phyloP scores from a whole-genome alignment of 176 grass and related monocot genomes.

The Microstegium vimineum region DNA sequence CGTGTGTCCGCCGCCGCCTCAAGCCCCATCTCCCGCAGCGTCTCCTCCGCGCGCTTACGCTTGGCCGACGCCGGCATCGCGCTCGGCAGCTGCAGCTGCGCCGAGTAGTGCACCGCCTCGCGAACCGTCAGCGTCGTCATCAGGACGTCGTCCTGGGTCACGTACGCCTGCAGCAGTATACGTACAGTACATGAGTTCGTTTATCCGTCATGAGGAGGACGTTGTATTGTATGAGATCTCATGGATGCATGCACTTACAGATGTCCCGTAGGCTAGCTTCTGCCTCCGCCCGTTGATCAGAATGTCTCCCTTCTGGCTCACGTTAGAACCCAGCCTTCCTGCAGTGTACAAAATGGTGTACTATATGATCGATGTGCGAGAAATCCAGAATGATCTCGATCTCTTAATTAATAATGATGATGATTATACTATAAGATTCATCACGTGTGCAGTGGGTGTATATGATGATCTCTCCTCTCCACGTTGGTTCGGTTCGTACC shows the following conservation, averaged over 20 bases:
- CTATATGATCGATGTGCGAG: too few species aligned
- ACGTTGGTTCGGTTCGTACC: slow-evolving; percentile 37
- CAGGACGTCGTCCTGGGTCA: slow-evolving; percentile 92
- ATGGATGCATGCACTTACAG: slow-evolving; percentile 42
- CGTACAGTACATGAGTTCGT: too few species aligned
- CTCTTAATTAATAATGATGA: too few species aligned
- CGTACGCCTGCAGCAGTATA: slow-evolving; percentile 58
- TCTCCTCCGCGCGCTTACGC: slow-evolving; percentile 70
- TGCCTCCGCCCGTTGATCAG: slow-evolving; percentile 72
- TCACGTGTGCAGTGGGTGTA: too few species aligned
- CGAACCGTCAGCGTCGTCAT: slow-evolving; percentile 86
- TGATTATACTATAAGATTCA: not conserved
- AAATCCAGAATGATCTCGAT: too few species aligned
- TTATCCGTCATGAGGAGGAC: too few species aligned
- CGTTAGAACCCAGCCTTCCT: slow-evolving; percentile 64
- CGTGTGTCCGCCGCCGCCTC: slow-evolving; percentile 59
- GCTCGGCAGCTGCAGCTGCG: slow-evolving; percentile 66
- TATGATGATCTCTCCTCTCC: too few species aligned
- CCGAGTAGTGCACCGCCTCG: slow-evolving; percentile 77
- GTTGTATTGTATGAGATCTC: too few species aligned
- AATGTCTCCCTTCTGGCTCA: slow-evolving; percentile 74
- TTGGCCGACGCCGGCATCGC: slow-evolving; percentile 50
- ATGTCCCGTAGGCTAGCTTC: slow-evolving; percentile 68
- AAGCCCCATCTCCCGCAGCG: slow-evolving; percentile 78
- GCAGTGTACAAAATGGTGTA: too few species aligned